Percentiles rank a stretch among this genome's conserved stretches.
Conservation (phyloP, 495 filamentous ascomycete species). For the Neohortaea acidophila region DNA sequence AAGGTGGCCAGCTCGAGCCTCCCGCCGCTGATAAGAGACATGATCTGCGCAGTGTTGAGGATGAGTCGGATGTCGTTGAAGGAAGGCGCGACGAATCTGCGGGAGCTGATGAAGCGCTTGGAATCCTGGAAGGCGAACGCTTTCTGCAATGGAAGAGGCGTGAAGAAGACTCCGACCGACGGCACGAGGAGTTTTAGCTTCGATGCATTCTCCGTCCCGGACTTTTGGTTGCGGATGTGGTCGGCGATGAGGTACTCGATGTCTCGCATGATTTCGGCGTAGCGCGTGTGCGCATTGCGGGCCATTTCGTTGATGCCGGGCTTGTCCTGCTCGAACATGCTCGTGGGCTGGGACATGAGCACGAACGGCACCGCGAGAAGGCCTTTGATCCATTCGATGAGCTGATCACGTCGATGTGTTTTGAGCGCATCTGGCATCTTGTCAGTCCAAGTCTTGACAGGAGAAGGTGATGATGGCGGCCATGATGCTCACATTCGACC, state of each 20-base stretch:
- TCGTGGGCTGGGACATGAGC: conserved; percentile 84
- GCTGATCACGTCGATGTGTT: conserved; percentile 73
- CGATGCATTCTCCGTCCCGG: conserved; percentile 40
- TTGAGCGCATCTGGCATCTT: conserved; percentile 62
- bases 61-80: conserved; percentile 94
- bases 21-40: conserved; percentile 59
- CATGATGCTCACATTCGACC: conserved; percentile 58
- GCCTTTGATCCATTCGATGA: conserved; percentile 70
- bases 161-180: conserved; percentile 81
- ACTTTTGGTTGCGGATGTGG: conserved; percentile 49
- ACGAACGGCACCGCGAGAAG: conserved; percentile 93
- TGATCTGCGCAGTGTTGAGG: conserved; percentile 85
- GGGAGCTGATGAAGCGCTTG: conserved; percentile 70
- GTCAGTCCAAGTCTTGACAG: neutral
- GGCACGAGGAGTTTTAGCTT: conserved; percentile 90
- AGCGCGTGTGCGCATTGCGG: conserved; percentile 57
- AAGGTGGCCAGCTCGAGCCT: conserved; percentile 75
- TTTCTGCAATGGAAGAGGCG: conserved; percentile 63
- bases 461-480: neutral
- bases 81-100: conserved; percentile 87
- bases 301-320: conserved; percentile 47
- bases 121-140: conserved; percentile 85
- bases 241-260: conserved; percentile 82
- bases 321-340: conserved; percentile 50
- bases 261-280: conserved; percentile 90